Percentiles rank a stretch among this genome's conserved stretches.
These are phyloP conservation scores for Carex parvula DNA, from an alignment of 176 grass and related monocot species.

Conservation along the genomic window DNA sequence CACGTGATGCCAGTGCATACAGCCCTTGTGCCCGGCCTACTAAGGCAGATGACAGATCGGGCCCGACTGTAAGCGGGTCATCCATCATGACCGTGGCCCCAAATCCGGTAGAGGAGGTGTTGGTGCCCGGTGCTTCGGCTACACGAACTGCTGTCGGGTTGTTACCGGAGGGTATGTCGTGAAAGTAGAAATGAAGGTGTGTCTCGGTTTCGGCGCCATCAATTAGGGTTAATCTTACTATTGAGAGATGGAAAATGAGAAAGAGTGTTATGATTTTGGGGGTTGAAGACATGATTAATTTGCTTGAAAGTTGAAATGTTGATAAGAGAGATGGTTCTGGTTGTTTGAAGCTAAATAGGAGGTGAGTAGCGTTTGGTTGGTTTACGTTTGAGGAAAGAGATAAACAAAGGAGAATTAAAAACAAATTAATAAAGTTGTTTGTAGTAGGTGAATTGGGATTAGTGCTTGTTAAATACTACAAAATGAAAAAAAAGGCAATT, in stretches of 20 bases:
- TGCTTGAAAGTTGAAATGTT: background rate
- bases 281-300: background rate
- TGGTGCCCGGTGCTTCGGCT: background rate
- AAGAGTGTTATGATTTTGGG: background rate
- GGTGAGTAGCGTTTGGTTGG: slow-evolving; percentile 15
- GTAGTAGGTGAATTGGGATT: background rate
- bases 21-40: slow-evolving; percentile 33
- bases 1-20: slow-evolving; percentile 10
- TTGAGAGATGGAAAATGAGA: slow-evolving; percentile 14
- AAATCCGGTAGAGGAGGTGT: background rate
- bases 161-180: slow-evolving; percentile 14
- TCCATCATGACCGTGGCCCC: slow-evolving; percentile 15
- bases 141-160: slow-evolving; percentile 26
- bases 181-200: slow-evolving; percentile 33
- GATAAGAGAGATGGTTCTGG: slow-evolving; percentile 6
- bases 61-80: slow-evolving; percentile 18
- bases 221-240: background rate
- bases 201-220: background rate
- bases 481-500: background rate
- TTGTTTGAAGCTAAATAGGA: background rate
- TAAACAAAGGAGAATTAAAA: background rate
- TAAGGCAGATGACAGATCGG: background rate
- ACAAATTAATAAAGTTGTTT: too few relatives aligned
- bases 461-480: background rate
- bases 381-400: background rate